Conservation (phyloP, 352 stramenopile genomes). For the Globisporangium apiculatum region DNA sequence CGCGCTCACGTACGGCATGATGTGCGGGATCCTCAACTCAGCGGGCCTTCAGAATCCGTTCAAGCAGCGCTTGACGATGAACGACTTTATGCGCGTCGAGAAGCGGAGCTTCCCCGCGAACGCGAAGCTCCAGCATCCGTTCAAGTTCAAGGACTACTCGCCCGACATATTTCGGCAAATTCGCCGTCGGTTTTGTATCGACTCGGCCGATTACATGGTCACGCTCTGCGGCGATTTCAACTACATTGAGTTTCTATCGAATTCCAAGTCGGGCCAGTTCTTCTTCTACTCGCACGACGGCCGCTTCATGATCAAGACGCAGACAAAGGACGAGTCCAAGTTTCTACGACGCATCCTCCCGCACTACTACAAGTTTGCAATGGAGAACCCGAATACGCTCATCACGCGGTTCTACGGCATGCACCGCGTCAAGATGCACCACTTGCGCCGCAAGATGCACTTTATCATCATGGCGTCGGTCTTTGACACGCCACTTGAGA, state of each 20-base stretch:
- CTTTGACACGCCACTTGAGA: constrained; percentile 91
- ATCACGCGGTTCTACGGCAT: constrained; percentile 97
- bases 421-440: constrained; percentile 97
- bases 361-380: constrained; percentile 97
- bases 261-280: constrained; percentile 98
- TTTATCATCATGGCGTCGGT: constrained; percentile 97
- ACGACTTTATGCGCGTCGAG: constrained; percentile 88
- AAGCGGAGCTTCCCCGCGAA: constrained; percentile 72
- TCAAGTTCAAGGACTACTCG: constrained; percentile 93
- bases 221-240: constrained; percentile 93
- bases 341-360: constrained; percentile 96
- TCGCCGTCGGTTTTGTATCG: constrained; percentile 63
- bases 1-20: constrained; percentile 97
- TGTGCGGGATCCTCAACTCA: constrained; percentile 96
- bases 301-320: constrained; percentile 98
- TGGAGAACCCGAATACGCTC: constrained; percentile 95
- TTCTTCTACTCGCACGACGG: constrained; percentile 99
- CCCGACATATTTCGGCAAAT: constrained; percentile 83
- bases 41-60: constrained; percentile 83
- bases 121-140: constrained; percentile 67
- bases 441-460: constrained; percentile 91
- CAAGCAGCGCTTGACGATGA: constrained; percentile 80
- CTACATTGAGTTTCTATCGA: constrained; percentile 98
- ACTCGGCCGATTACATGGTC: constrained; percentile 86
- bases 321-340: constrained; percentile 98